A percentile compares a stretch with the other conserved stretches of the same genome.
phyloP scores from a whole-genome alignment of 2,329 filamentous ascomycete genomes.

The Talaromyces piceae region DNA sequence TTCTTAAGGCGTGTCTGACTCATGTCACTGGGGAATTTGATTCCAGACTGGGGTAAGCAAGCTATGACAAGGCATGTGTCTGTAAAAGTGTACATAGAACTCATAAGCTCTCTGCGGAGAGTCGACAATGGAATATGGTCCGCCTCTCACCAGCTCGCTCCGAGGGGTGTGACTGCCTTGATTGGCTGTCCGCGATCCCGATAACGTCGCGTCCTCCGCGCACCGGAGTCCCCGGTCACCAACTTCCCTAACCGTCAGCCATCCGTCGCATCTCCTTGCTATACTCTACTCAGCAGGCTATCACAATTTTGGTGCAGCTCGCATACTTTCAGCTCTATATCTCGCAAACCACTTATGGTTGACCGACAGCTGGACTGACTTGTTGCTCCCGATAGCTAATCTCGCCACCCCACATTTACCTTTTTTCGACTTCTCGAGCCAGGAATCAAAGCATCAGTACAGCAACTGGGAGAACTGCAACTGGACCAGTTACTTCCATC shows the following conservation, averaged over 20 bases:
- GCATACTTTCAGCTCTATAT: not conserved
- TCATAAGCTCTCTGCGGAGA: no score
- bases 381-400: constrained; percentile 4
- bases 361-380: not conserved
- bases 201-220: constrained; percentile 14
- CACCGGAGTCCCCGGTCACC: not conserved
- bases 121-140: constrained; percentile 9
- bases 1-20: no score
- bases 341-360: not conserved
- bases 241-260: not conserved
- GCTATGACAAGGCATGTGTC: no score
- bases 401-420: constrained; percentile 12
- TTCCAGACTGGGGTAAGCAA: no score
- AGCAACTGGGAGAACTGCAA: not conserved
- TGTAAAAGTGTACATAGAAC: no score
- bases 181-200: constrained; percentile 25
- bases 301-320: not conserved
- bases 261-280: not conserved
- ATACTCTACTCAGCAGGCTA: not conserved
- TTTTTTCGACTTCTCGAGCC: not conserved
- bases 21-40: no score
- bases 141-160: constrained; percentile 29
- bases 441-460: not conserved
- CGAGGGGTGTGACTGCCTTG: constrained; percentile 26
- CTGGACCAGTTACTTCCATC: not conserved